Conservation (phyloP, 1,139 yeast genomes). For the Debaryomyces singareniensis region DNA sequence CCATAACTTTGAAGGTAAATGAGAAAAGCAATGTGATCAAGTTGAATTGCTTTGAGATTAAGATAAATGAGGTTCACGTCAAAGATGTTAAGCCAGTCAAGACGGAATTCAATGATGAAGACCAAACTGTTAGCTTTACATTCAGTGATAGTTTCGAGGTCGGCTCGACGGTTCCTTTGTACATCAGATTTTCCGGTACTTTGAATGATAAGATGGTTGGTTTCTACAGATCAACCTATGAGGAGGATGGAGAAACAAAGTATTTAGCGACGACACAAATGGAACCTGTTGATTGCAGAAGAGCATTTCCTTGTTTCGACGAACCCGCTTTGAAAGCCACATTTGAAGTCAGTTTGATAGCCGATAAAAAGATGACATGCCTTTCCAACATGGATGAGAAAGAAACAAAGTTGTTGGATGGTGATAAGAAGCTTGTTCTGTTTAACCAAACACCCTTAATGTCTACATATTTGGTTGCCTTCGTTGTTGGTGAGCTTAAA, state of each 20-base stretch:
- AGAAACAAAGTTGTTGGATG: conserved; percentile 37
- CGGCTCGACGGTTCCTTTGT: conserved; percentile 40
- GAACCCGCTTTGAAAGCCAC: conserved; percentile 82
- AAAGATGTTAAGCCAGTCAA: conserved; percentile 26
- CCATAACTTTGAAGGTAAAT: conserved; percentile 57
- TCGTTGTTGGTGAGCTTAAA: conserved; percentile 72
- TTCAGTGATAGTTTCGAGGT: conserved; percentile 43
- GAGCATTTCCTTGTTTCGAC: conserved; percentile 85
- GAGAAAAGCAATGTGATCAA: conserved; percentile 47
- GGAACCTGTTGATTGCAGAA: conserved; percentile 85
- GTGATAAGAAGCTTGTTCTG: conserved; percentile 42
- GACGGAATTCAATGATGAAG: conserved; percentile 41
- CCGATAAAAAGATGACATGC: conserved; percentile 55
- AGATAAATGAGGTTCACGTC: conserved; percentile 47
- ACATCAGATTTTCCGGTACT: conserved; percentile 59
- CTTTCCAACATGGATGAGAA: conserved; percentile 76
- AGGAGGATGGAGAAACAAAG: conserved; percentile 53
- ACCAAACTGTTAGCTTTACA: conserved; percentile 60
- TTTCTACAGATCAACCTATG: conserved; percentile 71
- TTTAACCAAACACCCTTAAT: conserved; percentile 59
- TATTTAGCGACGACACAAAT: conserved; percentile 79
- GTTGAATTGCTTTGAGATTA: conserved; percentile 62
- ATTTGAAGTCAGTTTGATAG: conserved; percentile 59
- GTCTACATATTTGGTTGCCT: conserved; percentile 77
- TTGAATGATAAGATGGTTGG: conserved; percentile 85